Conservation (phyloP, 2,329 filamentous ascomycete species). For the Magnaporthiopsis poae region DNA sequence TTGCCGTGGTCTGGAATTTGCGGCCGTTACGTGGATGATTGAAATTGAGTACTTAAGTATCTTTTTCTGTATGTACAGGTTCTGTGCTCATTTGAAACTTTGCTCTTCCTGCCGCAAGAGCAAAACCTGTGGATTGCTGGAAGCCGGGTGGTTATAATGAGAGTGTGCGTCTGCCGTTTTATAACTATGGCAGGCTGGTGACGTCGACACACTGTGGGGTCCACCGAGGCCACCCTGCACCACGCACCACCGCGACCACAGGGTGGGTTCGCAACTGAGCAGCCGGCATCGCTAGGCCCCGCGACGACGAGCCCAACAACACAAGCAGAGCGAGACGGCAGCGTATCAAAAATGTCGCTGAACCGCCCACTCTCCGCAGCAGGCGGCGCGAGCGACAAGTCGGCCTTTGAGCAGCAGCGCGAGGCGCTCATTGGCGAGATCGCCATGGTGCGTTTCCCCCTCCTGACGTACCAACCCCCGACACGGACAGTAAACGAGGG, state of each 20-base stretch:
- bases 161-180: too few relatives aligned
- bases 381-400: slow-evolving; percentile 32
- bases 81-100: too few relatives aligned
- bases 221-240: background rate
- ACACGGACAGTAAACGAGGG: background rate
- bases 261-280: background rate
- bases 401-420: slow-evolving; percentile 69
- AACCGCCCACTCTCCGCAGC: slow-evolving; percentile 5
- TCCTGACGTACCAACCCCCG: too few relatives aligned
- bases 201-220: background rate
- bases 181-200: background rate
- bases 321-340: background rate
- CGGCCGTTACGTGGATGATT: background rate
- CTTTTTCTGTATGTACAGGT: background rate
- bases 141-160: background rate
- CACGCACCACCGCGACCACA: too few relatives aligned
- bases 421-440: slow-evolving; percentile 63
- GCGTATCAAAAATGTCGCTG: slow-evolving; percentile 6
- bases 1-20: background rate
- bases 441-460: slow-evolving; percentile 44
- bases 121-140: background rate
- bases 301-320: background rate
- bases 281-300: too few relatives aligned
- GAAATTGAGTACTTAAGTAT: background rate
- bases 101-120: background rate